A percentile compares a stretch with the other conserved stretches of the same genome.
Conservation (phyloP, 768 basidiomycete species). For the Lentinula detonsa region DNA sequence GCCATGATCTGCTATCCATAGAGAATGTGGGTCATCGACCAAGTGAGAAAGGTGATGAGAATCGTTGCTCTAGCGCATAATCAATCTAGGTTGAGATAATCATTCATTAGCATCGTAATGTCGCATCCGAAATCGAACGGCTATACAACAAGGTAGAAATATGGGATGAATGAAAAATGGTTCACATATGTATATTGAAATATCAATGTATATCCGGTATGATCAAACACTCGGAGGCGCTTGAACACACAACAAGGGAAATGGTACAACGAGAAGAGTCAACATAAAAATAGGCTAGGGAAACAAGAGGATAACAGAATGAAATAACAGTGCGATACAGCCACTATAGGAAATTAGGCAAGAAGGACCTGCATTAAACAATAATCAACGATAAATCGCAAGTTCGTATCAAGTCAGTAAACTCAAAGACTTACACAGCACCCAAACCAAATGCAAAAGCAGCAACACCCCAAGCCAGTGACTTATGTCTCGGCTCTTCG, state of each 20-base stretch:
- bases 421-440: conserved; percentile 58
- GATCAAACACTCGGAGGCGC: not conserved
- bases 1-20: conserved; percentile 37
- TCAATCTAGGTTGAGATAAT: not conserved
- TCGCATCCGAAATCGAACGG: not conserved
- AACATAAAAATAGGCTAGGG: conserved; percentile 5
- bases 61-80: not conserved
- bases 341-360: conserved; percentile 57
- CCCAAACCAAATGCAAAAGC: conserved; percentile 81
- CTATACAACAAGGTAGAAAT: not conserved
- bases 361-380: conserved; percentile 34
- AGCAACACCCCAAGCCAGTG: conserved; percentile 77
- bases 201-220: not conserved
- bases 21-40: not conserved
- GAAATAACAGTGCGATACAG: not conserved
- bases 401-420: not conserved
- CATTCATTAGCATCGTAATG: not conserved
- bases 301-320: conserved; percentile 13
- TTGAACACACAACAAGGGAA: not conserved
- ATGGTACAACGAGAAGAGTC: not conserved
- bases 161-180: not conserved
- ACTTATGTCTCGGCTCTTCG: conserved; percentile 64
- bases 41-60: not conserved
- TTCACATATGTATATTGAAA: not conserved
- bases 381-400: not conserved